A percentile compares a stretch with the other conserved stretches of the same genome.
These are phyloP conservation scores for Gracilaria gracilis DNA, from an alignment of 23 red algal species.

Conservation along the genomic window DNA sequence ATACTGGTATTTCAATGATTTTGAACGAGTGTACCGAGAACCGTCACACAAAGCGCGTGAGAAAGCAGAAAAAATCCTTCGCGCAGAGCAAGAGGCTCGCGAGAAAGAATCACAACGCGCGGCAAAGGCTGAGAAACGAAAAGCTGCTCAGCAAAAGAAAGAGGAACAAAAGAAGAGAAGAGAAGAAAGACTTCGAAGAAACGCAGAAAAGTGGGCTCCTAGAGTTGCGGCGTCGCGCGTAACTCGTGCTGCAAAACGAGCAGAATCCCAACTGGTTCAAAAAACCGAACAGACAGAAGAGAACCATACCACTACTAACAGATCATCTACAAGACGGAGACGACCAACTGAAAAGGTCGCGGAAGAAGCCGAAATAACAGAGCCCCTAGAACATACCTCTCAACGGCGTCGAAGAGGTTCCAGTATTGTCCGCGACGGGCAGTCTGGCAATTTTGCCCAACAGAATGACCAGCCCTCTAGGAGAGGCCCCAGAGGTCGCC, in stretches of 20 bases:
- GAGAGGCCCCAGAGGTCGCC: neutral
- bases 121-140: slow-evolving; percentile 14
- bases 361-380: too few species aligned
- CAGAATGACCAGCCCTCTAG: neutral
- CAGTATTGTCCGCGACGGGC: neutral
- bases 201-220: slow-evolving; percentile 57
- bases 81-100: slow-evolving; percentile 1
- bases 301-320: neutral
- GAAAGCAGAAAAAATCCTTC: neutral
- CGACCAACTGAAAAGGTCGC: neutral
- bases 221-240: slow-evolving; percentile 44
- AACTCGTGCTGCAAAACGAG: slow-evolving; percentile 50
- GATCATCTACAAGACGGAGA: slow-evolving; percentile 3
- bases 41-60: slow-evolving; percentile 26
- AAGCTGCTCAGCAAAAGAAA: slow-evolving; percentile 8
- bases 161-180: slow-evolving; percentile 21
- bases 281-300: neutral
- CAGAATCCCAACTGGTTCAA: slow-evolving; percentile 16
- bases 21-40: slow-evolving; percentile 73
- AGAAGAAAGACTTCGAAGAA: slow-evolving; percentile 13
- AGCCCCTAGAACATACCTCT: neutral
- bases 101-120: neutral
- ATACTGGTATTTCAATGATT: slow-evolving; percentile 81
- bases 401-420: neutral
- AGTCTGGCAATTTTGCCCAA: neutral